Evolutionary conservation across 371 early-diverging fungal species (phyloP).

Genomic region (Haplosporangium sp.): DNA sequence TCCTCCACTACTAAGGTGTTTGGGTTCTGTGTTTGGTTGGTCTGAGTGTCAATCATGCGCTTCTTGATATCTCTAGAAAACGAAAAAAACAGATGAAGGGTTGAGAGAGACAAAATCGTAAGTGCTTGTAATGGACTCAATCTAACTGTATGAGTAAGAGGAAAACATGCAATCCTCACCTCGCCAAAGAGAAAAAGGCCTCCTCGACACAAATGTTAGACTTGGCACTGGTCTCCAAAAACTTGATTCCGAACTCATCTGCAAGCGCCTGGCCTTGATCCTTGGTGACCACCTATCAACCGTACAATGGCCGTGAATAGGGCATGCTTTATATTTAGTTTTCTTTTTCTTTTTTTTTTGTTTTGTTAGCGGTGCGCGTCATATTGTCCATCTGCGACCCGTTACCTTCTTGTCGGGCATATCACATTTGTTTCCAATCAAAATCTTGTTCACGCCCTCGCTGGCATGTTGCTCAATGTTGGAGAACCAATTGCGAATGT

Average conservation of each 20-base stretch:
- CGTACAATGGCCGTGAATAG: background rate
- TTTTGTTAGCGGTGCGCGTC: too few species aligned
- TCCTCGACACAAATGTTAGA: slow-evolving; percentile 97
- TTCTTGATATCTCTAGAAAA: slow-evolving; percentile 71
- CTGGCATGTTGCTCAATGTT: slow-evolving; percentile 98
- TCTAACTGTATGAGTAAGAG: background rate
- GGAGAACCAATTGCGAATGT: slow-evolving; percentile 98
- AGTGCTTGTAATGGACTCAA: background rate
- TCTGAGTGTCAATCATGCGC: slow-evolving; percentile 71
- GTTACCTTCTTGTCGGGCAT: slow-evolving; percentile 88
- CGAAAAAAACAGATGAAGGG: background rate
- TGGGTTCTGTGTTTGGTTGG: slow-evolving; percentile 55
- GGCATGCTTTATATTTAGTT: background rate
- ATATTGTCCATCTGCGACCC: slow-evolving; percentile 15
- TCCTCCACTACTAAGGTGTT: slow-evolving; percentile 50
- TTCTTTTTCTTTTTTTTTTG: background rate
- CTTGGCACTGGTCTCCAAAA: slow-evolving; percentile 97
- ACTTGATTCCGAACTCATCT: slow-evolving; percentile 87
- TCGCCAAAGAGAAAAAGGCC: slow-evolving; percentile 96
- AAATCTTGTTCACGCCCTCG: slow-evolving; percentile 96
- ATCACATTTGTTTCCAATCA: slow-evolving; percentile 99
- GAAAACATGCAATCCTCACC: slow-evolving; percentile 59
- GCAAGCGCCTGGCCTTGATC: slow-evolving; percentile 90
- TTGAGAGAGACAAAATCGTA: background rate
- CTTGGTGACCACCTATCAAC: slow-evolving; percentile 68